Base-by-base conservation (phyloP, 2,329 filamentous ascomycete genomes). In the Onygenales sp. region DNA sequence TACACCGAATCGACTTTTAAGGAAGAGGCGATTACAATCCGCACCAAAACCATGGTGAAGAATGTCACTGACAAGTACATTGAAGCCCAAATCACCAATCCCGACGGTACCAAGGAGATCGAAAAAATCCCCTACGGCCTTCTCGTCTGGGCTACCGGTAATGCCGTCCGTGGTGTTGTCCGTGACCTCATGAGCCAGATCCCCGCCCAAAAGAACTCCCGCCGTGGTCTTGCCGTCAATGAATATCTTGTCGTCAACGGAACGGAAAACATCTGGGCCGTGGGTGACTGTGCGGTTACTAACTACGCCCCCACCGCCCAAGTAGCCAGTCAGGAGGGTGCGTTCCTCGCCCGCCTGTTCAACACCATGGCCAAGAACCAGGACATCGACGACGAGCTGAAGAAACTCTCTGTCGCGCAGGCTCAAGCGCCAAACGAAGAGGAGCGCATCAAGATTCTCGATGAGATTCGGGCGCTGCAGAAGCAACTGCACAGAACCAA, bases 1-100 rank as follows among this genome's bases (percentile, higher is more conserved):
- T 98, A 98, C 80, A 98, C 93, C 63, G 93, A 98, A 77, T 92
- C 91, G 74, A 96, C 92, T 46, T 94, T 98, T 78, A 93, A 95
- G 76, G 93, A 98, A 77, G 93, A 98, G 75, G 91, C 90, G 68
- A 98, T 98, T 68, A 85, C 88, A 63, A 95, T 98, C 75, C 87
- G 88, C 73, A 95, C 93, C 64, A 97, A 97, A 83, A 97, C 93
- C 61, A 94, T 95, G 85, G 93, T 98, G 70, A 97, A 97, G 81
- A 91, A 87, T 57, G 93, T 98, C 56, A 95, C 89, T 34, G 86
- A 93, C 65, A 94, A 87, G 74, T 85, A 83, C 67, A 92, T 98
- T 65, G 89, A 97, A 76, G 93, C 92, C 59, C 88, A 95, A 71
- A 82, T 84, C 49, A 85, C 83, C 52, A 81, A 83, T 51, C 85